These are phyloP conservation scores for Prunus armeniaca DNA, from an alignment of 306 rosid species.

Conservation along the genomic window DNA sequence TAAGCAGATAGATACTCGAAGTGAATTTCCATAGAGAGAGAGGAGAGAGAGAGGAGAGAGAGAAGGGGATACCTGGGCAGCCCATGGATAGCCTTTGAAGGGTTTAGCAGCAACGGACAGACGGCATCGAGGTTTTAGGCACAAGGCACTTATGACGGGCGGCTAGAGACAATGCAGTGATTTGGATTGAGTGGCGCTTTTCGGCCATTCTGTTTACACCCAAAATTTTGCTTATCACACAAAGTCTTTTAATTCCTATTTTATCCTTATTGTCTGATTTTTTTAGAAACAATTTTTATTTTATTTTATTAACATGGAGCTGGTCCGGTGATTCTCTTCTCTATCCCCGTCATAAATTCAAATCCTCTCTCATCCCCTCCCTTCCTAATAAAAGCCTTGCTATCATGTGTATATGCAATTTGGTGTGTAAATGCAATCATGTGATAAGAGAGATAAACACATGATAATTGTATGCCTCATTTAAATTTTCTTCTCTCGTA, in stretches of 20 bases:
- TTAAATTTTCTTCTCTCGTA: too few species aligned
- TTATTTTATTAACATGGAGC: too few species aligned
- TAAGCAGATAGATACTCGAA: background rate
- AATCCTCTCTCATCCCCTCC: too few species aligned
- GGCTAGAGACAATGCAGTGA: background rate
- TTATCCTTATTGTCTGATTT: background rate
- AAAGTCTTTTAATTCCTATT: too few species aligned
- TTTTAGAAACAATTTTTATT: too few species aligned
- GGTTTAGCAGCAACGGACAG: background rate
- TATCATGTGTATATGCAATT: too few species aligned
- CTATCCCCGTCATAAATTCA: too few species aligned
- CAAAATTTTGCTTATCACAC: background rate
- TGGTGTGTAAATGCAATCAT: too few species aligned
- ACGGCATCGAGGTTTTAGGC: background rate
- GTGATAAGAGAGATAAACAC: too few species aligned
- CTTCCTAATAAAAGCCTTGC: too few species aligned
- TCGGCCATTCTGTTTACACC: background rate
- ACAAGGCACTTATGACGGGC: background rate
- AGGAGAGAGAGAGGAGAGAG: background rate
- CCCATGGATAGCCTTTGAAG: background rate
- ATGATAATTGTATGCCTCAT: too few species aligned
- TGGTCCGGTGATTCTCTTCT: too few species aligned
- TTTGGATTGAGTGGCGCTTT: background rate
- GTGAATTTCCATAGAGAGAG: background rate
- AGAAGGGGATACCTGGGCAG: background rate